These are phyloP conservation scores for Myriangium duriaei DNA, from an alignment of 2,329 filamentous ascomycete species.

Conservation along the genomic window DNA sequence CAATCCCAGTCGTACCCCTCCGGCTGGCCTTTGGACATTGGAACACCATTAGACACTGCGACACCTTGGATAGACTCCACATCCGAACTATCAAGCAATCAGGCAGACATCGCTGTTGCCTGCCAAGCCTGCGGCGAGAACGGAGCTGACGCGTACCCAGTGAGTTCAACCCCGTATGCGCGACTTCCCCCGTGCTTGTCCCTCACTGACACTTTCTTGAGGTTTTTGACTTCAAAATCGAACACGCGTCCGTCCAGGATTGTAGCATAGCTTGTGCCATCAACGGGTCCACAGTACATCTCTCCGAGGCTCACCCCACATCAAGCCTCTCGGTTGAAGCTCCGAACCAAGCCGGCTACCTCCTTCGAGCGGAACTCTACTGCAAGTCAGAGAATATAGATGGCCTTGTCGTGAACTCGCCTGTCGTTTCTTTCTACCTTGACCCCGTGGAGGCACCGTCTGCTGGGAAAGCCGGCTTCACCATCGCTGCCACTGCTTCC, in stretches of 20 bases:
- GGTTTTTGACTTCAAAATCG: slow-evolving; percentile 9
- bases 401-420: neutral
- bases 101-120: slow-evolving; percentile 10
- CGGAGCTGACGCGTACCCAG: slow-evolving; percentile 14
- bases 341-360: neutral
- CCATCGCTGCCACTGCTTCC: neutral
- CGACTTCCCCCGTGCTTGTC: no score
- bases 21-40: no score
- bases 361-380: neutral
- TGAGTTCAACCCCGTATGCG: slow-evolving; percentile 10
- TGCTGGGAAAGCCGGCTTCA: slow-evolving; percentile 1
- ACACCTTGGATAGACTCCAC: no score
- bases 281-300: slow-evolving; percentile 6
- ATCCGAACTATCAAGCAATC: neutral
- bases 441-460: neutral
- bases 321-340: neutral
- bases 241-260: slow-evolving; percentile 6
- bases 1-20: no score
- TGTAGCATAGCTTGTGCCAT: slow-evolving; percentile 8
- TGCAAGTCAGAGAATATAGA: neutral
- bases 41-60: no score
- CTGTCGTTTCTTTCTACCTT: slow-evolving; percentile 3
- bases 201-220: slow-evolving; percentile 7
- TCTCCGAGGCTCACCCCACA: neutral
- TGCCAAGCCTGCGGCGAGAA: slow-evolving; percentile 11